Evolutionary conservation across 129 eudicot species (phyloP).

Genomic region (Flaveria brownii): DNA sequence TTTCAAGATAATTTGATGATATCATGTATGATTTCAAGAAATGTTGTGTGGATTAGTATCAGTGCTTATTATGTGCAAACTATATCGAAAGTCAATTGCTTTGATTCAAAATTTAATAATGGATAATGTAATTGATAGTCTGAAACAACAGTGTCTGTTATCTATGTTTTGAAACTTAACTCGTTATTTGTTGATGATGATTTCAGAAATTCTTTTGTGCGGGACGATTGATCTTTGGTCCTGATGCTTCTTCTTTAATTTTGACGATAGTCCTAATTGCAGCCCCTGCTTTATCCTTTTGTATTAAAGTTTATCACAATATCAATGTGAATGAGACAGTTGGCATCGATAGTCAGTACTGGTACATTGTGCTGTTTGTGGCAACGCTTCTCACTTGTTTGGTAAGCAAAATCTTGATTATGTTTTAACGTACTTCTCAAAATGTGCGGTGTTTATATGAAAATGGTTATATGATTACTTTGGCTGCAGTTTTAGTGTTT

Average conservation of each 20-base stretch:
- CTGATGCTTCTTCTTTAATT: slow-evolving; percentile 76
- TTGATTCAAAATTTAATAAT: slow-evolving; percentile 5
- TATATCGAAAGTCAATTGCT: slow-evolving; percentile 4
- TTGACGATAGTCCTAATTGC: slow-evolving; percentile 57
- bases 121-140: background rate
- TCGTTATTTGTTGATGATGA: slow-evolving; percentile 6
- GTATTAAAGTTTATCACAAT: slow-evolving; percentile 42
- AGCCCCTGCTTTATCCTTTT: slow-evolving; percentile 72
- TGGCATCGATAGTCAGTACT: slow-evolving; percentile 28
- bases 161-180: background rate
- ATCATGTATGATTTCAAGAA: slow-evolving; percentile 5
- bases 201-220: slow-evolving; percentile 78
- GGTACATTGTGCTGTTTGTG: slow-evolving; percentile 62
- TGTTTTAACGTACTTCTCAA: slow-evolving; percentile 11
- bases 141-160: background rate
- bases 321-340: slow-evolving; percentile 38
- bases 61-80: background rate
- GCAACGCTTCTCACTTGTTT: slow-evolving; percentile 60
- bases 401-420: slow-evolving; percentile 47
- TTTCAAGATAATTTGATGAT: background rate
- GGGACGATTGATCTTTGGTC: slow-evolving; percentile 96
- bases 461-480: background rate
- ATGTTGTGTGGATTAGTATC: background rate
- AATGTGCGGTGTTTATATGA: background rate
- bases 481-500: no score